Evolutionary conservation across 306 rosid genomes (phyloP), one percentile per base, ranked within the genome.

Genomic region (Trifolium pratense): DNA sequence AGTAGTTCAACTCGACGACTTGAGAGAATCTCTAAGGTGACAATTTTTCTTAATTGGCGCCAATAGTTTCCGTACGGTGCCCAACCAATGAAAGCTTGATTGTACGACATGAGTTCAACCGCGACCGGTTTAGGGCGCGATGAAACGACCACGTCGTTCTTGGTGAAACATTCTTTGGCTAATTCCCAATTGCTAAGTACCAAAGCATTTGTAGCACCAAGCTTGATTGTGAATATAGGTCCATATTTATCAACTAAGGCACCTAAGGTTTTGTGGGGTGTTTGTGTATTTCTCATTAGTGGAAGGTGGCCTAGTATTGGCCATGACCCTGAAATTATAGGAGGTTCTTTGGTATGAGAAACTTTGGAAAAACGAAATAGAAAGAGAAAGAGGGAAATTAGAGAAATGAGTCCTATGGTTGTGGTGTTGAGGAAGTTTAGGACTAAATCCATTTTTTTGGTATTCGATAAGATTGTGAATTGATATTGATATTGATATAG

Each of bases 231-330:
- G 57, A 84, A 84, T 57, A 80, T 20, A 3, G 87, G 75, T 13
- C 87, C 82, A 9, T 80, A 40, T 18, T 80, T 63, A 32, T 84
- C 80, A 0, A 76, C 82, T 26, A 84, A 10, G 17, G 49, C 40
- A 17, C 64, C 87, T 23, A 84, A 17, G 1, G 49, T 63, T 68
- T 1, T 39, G 7, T 77, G 81, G 6, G 73, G 70, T 32, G 75
- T 68, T 12, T 60, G 4, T 26, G 79, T n/a, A 2, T 45, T 34
- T 0, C 37, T 53, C 5, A 80, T 5, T 23, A 80, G 40, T 1
- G 21, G 58, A 9, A 84, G 71, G 36, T 84, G 87, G 25, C 84
- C 87, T 1, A 84, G 13, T 21, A 80, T n/a, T 10, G 87, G 82
- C 87, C 84, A 80, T 2, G 84, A 73, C 20, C 84, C 82, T 0